These are phyloP conservation scores for Taphrina populina DNA, from an alignment of 1,139 yeast species.

Conservation along the genomic window DNA sequence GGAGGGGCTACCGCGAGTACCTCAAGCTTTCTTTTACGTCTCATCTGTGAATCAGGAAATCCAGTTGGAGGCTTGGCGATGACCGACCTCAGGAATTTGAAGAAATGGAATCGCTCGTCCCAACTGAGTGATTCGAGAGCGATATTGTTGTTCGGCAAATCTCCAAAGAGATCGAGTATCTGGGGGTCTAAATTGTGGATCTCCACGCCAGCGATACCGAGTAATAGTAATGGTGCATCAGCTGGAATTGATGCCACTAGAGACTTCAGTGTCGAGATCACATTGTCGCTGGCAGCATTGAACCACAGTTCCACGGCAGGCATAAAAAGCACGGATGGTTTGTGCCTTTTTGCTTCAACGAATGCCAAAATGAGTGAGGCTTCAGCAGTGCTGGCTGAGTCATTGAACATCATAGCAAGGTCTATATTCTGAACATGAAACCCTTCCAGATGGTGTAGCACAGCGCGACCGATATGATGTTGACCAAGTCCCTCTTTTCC, in stretches of 20 bases:
- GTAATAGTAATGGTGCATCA: conserved; percentile 69
- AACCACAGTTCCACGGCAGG: conserved; percentile 84
- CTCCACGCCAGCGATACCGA: conserved; percentile 68
- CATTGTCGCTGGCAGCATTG: conserved; percentile 63
- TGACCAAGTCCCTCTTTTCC: conserved; percentile 88
- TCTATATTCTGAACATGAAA: conserved; percentile 86
- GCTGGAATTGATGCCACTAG: conserved; percentile 67
- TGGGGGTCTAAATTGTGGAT: conserved; percentile 46
- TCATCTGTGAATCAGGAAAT: conserved; percentile 47
- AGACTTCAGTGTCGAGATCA: conserved; percentile 69
- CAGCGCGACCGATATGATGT: conserved; percentile 78
- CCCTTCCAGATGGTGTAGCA: conserved; percentile 80
- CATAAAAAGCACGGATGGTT: conserved; percentile 79
- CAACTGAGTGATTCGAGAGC: conserved; percentile 50
- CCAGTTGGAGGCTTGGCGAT: conserved; percentile 64
- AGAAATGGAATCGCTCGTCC: conserved; percentile 56
- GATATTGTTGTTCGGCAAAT: conserved; percentile 52
- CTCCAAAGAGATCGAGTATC: conserved; percentile 56
- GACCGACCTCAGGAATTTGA: conserved; percentile 57
- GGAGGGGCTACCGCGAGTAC: conserved; percentile 50
- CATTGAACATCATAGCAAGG: conserved; percentile 73
- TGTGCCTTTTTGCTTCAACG: conserved; percentile 84
- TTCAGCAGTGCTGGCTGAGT: conserved; percentile 74
- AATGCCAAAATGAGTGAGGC: conserved; percentile 80
- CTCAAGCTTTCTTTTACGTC: conserved; percentile 48